Base-by-base conservation (phyloP, 2,329 filamentous ascomycete genomes). In the Diplodia corticola region DNA sequence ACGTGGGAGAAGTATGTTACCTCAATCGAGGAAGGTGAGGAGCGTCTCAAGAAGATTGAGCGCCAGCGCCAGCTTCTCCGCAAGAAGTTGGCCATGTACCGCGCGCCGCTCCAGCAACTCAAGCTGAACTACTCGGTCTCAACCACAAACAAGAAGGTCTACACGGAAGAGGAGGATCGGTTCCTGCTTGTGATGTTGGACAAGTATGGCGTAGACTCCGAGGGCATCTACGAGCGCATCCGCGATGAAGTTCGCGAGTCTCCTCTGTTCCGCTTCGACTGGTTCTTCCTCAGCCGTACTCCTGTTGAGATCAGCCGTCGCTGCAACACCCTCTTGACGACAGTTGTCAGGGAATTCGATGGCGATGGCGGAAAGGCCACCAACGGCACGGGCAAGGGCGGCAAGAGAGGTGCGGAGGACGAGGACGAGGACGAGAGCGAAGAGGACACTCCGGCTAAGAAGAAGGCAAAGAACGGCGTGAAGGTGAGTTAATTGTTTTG, bases 131-230 rank as follows among this genome's bases (percentile, higher is more conserved):
- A 99, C 80, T 97, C 93, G 0, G 95, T 99, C 30, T 97, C 93
- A 6, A 99, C 95, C 2, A 99, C 96, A 10, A 99, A 99, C 86
- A 99, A 99, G 83, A 99, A 99, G 82, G 93, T 99, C 0, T 99
- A 99, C 77, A 98, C 93, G 0, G 96, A 99, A 76, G 95, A 99
- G 76, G 95, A 99, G 78, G 95, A 99, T 76, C 88, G 95, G 3
- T 99, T 99, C 80, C 80, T 99, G 63, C 85, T 99, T 37, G 94
- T 99, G 59, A 90, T 97, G 80, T 85, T 99, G 5, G 93, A 99
- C 80, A 91, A 90, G 77, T 91, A 93, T 72, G 95, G 96, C 6
- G 89, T 99, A 40, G 96, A 99, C 75, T 90, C 91, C 1, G 94
- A 98, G 73, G 88, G 88, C 37, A 86, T 99, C 69, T 96, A 95